A percentile compares a stretch with the other conserved stretches of the same genome.
Conservation (phyloP, 2,329 filamentous ascomycete species). For the Gaeumannomyces tritici region DNA sequence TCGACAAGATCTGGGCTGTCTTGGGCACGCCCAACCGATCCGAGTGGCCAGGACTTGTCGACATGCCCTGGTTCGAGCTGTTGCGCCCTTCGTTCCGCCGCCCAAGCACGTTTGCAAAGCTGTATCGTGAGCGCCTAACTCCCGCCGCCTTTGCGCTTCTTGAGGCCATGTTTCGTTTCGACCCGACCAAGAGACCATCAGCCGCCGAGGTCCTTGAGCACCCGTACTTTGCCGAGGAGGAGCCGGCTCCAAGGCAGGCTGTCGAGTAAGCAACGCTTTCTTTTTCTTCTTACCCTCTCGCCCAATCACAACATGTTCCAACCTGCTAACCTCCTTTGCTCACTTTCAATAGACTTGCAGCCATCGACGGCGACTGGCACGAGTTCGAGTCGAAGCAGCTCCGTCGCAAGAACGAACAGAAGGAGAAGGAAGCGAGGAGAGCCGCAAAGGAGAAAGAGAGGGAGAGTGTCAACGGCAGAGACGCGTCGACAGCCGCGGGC, state of each 20-base stretch:
- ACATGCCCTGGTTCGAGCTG: constrained; percentile 96
- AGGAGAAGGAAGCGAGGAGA: constrained; percentile 41
- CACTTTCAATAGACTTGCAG: constrained; percentile 48
- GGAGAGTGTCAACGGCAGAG: constrained; percentile 12
- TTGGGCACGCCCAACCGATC: constrained; percentile 77
- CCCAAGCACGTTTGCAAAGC: constrained; percentile 69
- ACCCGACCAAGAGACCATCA: constrained; percentile 73
- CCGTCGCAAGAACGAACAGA: constrained; percentile 75
- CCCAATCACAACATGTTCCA: neutral
- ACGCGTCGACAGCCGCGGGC: neutral
- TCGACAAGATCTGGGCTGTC: constrained; percentile 92
- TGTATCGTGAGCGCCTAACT: constrained; percentile 69
- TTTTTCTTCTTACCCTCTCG: neutral
- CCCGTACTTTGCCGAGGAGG: constrained; percentile 77
- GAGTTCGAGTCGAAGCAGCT: constrained; percentile 96
- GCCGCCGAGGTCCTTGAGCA: constrained; percentile 80
- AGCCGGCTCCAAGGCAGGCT: constrained; percentile 67
- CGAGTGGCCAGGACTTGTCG: constrained; percentile 83
- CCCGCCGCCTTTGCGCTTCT: constrained; percentile 77
- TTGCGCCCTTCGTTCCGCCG: constrained; percentile 68
- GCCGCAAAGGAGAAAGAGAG: constrained; percentile 29
- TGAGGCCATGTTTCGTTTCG: constrained; percentile 77
- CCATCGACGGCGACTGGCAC: constrained; percentile 91
- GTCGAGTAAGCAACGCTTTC: constrained; percentile 54
- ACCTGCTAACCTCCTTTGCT: constrained; percentile 1